These are phyloP conservation scores for Ophiostoma montium DNA, from an alignment of 2,329 filamentous ascomycete genomes.

Conservation along the genomic window DNA sequence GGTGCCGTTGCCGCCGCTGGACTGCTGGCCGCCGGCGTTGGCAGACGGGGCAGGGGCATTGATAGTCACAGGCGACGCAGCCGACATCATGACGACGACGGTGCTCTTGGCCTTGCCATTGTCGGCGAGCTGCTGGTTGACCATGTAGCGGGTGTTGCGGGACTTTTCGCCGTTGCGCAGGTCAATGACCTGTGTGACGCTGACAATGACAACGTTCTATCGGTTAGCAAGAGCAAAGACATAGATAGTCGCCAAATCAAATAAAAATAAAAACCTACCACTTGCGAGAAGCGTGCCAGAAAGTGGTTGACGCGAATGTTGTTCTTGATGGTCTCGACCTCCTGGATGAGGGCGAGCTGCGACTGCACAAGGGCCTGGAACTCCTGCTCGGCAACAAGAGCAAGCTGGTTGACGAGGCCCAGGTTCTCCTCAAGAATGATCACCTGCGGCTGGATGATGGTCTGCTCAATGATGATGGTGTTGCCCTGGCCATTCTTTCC, in stretches of 20 bases:
- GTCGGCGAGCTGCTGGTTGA: conserved; percentile 26
- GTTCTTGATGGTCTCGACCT: conserved; percentile 27
- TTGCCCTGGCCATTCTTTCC: conserved; percentile 15
- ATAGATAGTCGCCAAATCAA: neutral
- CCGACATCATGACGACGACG: conserved; percentile 25
- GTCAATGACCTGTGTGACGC: conserved; percentile 24
- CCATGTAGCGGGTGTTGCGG: conserved; percentile 23
- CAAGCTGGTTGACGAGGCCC: conserved; percentile 21
- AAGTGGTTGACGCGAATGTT: conserved; percentile 28
- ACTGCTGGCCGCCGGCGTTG: conserved; percentile 11
- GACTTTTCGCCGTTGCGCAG: conserved; percentile 16
- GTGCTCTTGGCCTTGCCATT: conserved; percentile 22
- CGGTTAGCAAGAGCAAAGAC: neutral
- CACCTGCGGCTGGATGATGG: conserved; percentile 18
- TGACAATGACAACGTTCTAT: conserved; percentile 24
- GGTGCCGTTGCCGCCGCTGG: neutral
- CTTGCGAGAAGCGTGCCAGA: conserved; percentile 22
- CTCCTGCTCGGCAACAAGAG: conserved; percentile 22
- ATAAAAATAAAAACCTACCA: conserved; percentile 4
- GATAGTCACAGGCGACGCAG: conserved; percentile 23
- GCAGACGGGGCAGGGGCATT: conserved; percentile 16
- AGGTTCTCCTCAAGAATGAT: conserved; percentile 24
- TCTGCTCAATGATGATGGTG: conserved; percentile 21
- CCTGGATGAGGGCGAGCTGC: conserved; percentile 22
- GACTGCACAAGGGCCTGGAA: conserved; percentile 24